Base-by-base conservation (phyloP, 148 eudicot species). In the Gaultheria prostrata region DNA sequence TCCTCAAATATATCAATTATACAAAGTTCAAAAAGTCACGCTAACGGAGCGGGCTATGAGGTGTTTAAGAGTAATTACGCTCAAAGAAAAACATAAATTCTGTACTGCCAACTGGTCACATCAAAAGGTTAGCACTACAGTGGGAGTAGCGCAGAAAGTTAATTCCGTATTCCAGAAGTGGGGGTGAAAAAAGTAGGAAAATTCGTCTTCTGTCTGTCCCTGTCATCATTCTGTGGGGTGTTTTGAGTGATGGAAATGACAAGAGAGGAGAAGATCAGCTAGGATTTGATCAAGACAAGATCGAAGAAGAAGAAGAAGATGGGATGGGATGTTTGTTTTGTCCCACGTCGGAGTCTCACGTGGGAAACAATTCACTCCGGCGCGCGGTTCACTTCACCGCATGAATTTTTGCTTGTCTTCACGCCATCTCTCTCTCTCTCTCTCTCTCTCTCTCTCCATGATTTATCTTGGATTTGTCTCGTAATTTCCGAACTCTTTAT, bases 241-340 rank as follows among this genome's bases (percentile, higher is more conserved):
- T 61, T 3, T 17, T 39, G 77, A 73, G 24, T 39, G 65, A 56
- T 76, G 79, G n/a, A 76, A 49, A 49, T 49, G 63, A 53, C 81
- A 28, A 43, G 80, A 51, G 65, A 50, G 33, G 15, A 43, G 1
- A 20, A 12, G 1, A 20, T 8, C 15, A 14, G 13, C 4, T 3
- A 15, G 71, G 21, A 26, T 20, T 14, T 28, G 75, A 32, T 39
- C 1, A 18, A 50, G 28, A 77, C 33, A 26, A 32, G 69, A 61
- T 61, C 24, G 30, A 61, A 61, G 63, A 24, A 57, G 18, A 21
- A 48, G 10, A 20, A n/a, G 6, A 33, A 32, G 80, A 54, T 78
- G 65, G 80, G 43, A 54, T 30, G 65, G 80, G 43, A 54, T 51
- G 65, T 50, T 77, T 46, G 54, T 45, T 30, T 77, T 73, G 49